A percentile compares a stretch with the other conserved stretches of the same genome.
These are phyloP conservation scores for Verticillium nonalfalfae DNA, from an alignment of 2,329 filamentous ascomycete genomes.

Conservation along the genomic window DNA sequence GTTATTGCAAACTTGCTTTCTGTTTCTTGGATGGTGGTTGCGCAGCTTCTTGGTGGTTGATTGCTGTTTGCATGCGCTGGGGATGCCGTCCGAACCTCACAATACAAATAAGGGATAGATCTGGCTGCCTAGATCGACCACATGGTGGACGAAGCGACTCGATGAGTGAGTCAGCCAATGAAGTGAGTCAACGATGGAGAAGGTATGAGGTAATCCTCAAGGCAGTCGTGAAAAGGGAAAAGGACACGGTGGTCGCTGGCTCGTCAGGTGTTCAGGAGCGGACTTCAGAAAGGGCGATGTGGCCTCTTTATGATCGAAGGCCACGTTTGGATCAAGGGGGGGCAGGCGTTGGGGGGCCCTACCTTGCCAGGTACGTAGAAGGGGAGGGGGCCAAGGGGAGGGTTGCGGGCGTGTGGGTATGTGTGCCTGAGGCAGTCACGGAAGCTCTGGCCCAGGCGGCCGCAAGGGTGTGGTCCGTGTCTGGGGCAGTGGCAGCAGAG, in stretches of 20 bases:
- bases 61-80: slow-evolving; percentile 13
- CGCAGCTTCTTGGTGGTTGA: slow-evolving; percentile 7
- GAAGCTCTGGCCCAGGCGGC: not conserved
- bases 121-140: slow-evolving; percentile 6
- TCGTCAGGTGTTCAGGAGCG: not conserved
- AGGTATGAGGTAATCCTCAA: slow-evolving; percentile 5
- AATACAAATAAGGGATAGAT: slow-evolving; percentile 22
- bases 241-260: slow-evolving; percentile 10
- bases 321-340: slow-evolving; percentile 6
- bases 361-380: too few species aligned
- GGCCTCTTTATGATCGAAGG: slow-evolving; percentile 13
- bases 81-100: slow-evolving; percentile 31
- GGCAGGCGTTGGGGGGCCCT: not conserved
- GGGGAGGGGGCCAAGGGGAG: slow-evolving; percentile 2
- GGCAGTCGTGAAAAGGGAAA: not conserved
- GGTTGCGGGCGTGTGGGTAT: slow-evolving; percentile 15
- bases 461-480: not conserved
- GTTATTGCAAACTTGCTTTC: slow-evolving; percentile 28
- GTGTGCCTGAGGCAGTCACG: slow-evolving; percentile 21
- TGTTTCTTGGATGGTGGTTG: slow-evolving; percentile 10
- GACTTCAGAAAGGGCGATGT: slow-evolving; percentile 7
- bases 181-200: slow-evolving; percentile 12
- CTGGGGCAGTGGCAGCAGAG: not conserved
- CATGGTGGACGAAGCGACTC: slow-evolving; percentile 16
- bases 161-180: slow-evolving; percentile 15